phyloP scores from a whole-genome alignment of 306 rosid species.

The Glycine soja region DNA sequence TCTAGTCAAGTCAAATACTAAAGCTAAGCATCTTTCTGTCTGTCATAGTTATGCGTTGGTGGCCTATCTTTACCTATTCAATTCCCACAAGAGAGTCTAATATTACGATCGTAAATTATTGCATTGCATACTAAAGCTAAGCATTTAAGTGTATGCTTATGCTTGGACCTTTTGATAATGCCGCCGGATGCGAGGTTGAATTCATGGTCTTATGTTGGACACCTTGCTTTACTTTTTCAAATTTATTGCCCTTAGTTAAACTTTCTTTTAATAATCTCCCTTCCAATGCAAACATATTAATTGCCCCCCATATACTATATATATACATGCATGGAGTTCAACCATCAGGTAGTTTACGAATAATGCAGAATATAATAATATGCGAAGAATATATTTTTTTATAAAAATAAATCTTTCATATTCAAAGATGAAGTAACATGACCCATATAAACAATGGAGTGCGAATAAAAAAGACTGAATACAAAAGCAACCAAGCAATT shows the following conservation, averaged over 20 bases:
- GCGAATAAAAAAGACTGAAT: too few relatives aligned
- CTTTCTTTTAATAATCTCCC: not conserved
- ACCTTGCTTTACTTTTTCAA: not conserved
- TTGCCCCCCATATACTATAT: too few relatives aligned
- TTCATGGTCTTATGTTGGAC: not conserved
- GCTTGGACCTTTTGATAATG: constrained; percentile 18
- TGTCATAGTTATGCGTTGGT: too few relatives aligned
- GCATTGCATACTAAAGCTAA: not conserved
- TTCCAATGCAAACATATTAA: not conserved
- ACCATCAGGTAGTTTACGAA: too few relatives aligned
- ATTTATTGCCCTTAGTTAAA: not conserved
- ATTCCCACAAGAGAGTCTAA: not conserved
- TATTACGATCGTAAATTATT: not conserved
- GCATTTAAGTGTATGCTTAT: not conserved
- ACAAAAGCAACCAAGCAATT: too few relatives aligned
- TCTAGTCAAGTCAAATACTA: constrained; percentile 51
- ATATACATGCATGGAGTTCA: too few relatives aligned
- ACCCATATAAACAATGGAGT: too few relatives aligned
- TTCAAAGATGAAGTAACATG: too few relatives aligned
- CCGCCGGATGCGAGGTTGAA: constrained; percentile 33
- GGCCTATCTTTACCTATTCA: not conserved
- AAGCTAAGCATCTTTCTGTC: too few relatives aligned
- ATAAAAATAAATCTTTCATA: too few relatives aligned
- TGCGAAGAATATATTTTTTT: too few relatives aligned
- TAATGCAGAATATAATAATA: too few relatives aligned